These are phyloP conservation scores for Albophoma yamanashiensis DNA, from an alignment of 2,329 filamentous ascomycete species.

Conservation along the genomic window DNA sequence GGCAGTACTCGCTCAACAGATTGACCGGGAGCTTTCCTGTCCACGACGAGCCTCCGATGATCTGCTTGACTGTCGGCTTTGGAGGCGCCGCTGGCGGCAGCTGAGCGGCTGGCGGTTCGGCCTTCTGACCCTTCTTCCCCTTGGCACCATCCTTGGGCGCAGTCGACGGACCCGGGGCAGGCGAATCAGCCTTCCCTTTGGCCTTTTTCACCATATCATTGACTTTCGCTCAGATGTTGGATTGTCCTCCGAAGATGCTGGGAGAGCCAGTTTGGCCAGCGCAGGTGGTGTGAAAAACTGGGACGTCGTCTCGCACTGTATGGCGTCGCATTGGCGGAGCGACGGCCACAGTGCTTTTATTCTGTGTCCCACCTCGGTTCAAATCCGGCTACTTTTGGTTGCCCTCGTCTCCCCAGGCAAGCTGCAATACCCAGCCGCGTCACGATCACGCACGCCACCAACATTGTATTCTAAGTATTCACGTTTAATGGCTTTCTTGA, in stretches of 20 bases:
- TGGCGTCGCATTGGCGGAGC: not conserved
- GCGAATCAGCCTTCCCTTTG: slow-evolving; percentile 36
- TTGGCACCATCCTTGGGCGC: slow-evolving; percentile 44
- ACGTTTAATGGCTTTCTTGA: not conserved
- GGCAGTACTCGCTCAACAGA: slow-evolving; percentile 85
- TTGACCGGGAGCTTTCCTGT: slow-evolving; percentile 95
- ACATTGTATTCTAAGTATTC: not conserved
- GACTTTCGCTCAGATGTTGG: not conserved
- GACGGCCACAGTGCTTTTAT: not conserved
- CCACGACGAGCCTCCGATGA: slow-evolving; percentile 94
- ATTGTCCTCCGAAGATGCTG: not conserved
- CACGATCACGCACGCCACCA: not conserved
- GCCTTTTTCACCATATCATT: slow-evolving; percentile 39
- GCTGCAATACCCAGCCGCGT: not conserved
- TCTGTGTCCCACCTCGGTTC: not conserved
- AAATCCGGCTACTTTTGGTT: not conserved
- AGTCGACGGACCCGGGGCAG: slow-evolving; percentile 18
- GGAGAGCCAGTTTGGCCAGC: not conserved
- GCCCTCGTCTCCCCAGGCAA: not conserved
- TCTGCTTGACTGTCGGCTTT: slow-evolving; percentile 58
- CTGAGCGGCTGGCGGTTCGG: slow-evolving; percentile 16
- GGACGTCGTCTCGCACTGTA: not conserved
- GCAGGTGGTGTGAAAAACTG: not conserved
- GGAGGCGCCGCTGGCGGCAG: slow-evolving; percentile 32
- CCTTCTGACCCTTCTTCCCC: slow-evolving; percentile 28